Evolutionary conservation across 345 rosid species (phyloP).

Genomic region (Arabidopsis thaliana): DNA sequence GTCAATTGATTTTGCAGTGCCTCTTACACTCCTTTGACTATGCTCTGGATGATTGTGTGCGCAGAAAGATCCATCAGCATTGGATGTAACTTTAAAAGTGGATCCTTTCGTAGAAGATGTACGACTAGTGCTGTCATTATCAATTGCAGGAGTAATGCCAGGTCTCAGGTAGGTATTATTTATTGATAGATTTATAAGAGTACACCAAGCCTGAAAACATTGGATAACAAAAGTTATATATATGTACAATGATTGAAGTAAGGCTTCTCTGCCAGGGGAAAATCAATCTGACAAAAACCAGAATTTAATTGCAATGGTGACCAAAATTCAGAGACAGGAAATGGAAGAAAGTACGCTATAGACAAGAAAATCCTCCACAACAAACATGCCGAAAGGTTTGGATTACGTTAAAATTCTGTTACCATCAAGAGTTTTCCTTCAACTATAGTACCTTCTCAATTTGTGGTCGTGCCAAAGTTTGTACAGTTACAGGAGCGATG

Average conservation of each 20-base stretch:
- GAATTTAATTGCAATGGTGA: neutral
- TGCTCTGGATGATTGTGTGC: slow-evolving; percentile 38
- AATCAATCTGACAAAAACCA: neutral
- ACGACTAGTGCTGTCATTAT: slow-evolving; percentile 37
- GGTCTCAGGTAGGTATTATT: slow-evolving; percentile 64
- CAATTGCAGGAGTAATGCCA: slow-evolving; percentile 60
- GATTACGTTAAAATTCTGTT: neutral
- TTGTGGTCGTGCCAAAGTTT: slow-evolving; percentile 48
- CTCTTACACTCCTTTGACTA: slow-evolving; percentile 38
- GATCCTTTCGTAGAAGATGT: slow-evolving; percentile 46
- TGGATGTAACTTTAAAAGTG: slow-evolving; percentile 43
- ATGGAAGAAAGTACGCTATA: slow-evolving; percentile 13
- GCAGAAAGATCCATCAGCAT: slow-evolving; percentile 36
- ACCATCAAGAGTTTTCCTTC: slow-evolving; percentile 12
- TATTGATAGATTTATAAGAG: slow-evolving; percentile 62
- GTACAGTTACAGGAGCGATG: slow-evolving; percentile 51
- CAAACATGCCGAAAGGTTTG: neutral
- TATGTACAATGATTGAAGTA: neutral
- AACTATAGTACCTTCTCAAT: slow-evolving; percentile 62
- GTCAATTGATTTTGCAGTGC: slow-evolving; percentile 37
- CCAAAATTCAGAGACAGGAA: slow-evolving; percentile 15
- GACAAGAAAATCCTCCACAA: slow-evolving; percentile 3
- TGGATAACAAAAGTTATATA: slow-evolving; percentile 19
- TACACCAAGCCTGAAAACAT: slow-evolving; percentile 71
- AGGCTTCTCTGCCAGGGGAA: slow-evolving; percentile 7